Percentiles rank a stretch among this genome's conserved stretches.
Evolutionary conservation across 306 rosid genomes (phyloP).

Genomic region (Rosa lucieae): DNA sequence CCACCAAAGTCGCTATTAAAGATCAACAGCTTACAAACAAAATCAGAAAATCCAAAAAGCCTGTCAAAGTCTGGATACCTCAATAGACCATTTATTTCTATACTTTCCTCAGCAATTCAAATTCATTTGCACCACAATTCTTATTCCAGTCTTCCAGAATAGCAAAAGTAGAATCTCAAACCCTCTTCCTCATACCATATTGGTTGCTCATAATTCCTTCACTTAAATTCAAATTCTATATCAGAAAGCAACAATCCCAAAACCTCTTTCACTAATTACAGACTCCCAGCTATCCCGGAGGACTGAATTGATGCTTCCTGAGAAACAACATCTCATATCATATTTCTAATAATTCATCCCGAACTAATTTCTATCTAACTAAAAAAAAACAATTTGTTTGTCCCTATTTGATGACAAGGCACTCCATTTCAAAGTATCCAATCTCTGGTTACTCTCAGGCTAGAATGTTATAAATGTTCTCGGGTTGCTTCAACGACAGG

Average conservation of each 20-base stretch:
- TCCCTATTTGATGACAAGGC: conserved; percentile 36
- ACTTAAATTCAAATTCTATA: not conserved
- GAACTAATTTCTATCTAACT: conserved; percentile 15
- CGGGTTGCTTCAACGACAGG: conserved; percentile 45
- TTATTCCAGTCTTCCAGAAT: not conserved
- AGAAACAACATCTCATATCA: conserved; percentile 41
- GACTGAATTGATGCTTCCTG: conserved; percentile 9
- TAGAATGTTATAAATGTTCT: not conserved
- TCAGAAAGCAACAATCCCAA: conserved; percentile 8
- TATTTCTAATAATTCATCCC: not conserved
- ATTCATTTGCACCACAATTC: conserved; percentile 15
- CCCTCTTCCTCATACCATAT: not conserved
- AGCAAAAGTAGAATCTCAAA: not conserved
- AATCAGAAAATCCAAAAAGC: not conserved
- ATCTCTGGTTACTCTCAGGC: conserved; percentile 41
- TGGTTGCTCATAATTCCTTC: not conserved
- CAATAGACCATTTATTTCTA: not conserved
- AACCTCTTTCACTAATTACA: not conserved
- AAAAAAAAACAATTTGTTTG: conserved; percentile 16
- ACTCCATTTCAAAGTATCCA: conserved; percentile 42
- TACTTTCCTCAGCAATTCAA: not conserved
- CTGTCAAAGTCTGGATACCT: not conserved
- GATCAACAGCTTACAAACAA: not conserved
- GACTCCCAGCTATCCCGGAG: not conserved
- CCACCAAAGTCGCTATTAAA: not conserved